These are phyloP conservation scores for Gossypioides kirkii DNA, from an alignment of 345 rosid species.

Conservation along the genomic window DNA sequence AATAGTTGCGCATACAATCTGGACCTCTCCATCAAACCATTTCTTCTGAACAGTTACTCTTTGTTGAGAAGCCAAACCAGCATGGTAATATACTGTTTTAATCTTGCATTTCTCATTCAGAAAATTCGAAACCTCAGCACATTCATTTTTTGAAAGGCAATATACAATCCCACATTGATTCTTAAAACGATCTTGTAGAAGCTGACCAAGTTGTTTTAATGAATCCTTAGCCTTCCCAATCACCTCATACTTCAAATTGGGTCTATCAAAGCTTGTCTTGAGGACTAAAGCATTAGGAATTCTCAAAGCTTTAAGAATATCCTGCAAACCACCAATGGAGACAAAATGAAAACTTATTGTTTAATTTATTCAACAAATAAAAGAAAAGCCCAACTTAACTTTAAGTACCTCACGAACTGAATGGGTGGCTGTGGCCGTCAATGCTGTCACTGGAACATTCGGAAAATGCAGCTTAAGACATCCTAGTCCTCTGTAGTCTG, in stretches of 20 bases:
- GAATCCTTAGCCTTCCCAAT: conserved; percentile 67
- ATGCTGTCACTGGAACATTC: conserved; percentile 66
- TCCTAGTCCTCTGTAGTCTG: conserved; percentile 78
- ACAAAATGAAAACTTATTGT: background rate
- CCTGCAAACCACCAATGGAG: conserved; percentile 41
- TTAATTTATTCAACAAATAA: background rate
- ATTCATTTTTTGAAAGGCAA: conserved; percentile 87
- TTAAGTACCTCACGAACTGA: conserved; percentile 62
- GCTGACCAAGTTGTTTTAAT: conserved; percentile 75
- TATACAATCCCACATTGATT: conserved; percentile 78
- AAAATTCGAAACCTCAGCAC: conserved; percentile 67
- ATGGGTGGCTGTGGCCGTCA: conserved; percentile 84
- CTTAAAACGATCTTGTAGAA: conserved; percentile 55
- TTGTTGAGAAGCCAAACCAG: conserved; percentile 67
- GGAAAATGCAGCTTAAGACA: conserved; percentile 79
- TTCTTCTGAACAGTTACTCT: conserved; percentile 73
- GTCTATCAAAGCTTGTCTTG: conserved; percentile 90
- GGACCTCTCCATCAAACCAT: conserved; percentile 82
- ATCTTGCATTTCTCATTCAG: conserved; percentile 70
- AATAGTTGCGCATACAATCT: conserved; percentile 79
- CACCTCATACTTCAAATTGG: conserved; percentile 84
- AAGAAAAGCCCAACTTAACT: background rate
- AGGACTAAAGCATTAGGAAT: conserved; percentile 77
- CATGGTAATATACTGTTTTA: conserved; percentile 72
- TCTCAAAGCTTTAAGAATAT: conserved; percentile 65